phyloP scores from a whole-genome alignment of 176 grass and related monocot genomes.

The Chloris gayana region DNA sequence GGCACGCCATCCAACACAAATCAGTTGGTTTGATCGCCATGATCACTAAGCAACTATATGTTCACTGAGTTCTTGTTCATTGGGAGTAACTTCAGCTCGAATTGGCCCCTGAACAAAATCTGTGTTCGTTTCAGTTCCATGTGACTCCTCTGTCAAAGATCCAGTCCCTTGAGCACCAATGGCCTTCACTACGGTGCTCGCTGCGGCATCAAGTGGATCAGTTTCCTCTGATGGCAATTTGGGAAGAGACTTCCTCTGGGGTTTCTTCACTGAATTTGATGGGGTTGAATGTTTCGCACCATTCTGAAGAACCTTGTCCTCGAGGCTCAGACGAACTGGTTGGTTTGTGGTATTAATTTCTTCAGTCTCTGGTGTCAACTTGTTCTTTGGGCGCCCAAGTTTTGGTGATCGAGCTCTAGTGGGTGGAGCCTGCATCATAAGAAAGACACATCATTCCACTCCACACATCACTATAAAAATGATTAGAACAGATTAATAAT shows the following conservation, averaged over 20 bases:
- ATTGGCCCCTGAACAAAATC: constrained; percentile 3
- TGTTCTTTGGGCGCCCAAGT: constrained; percentile 65
- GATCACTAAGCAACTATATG: constrained; percentile 22
- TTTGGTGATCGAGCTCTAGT: constrained; percentile 70
- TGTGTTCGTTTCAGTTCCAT: constrained; percentile 19
- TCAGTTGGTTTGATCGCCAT: constrained; percentile 9
- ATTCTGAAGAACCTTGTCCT: constrained; percentile 54
- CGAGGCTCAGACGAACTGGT: constrained; percentile 37
- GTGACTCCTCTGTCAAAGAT: constrained; percentile 9
- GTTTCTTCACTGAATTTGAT: constrained; percentile 46
- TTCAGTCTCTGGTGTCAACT: constrained; percentile 36
- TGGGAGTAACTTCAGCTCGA: constrained; percentile 1
- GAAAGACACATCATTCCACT: background rate
- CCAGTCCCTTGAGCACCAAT: constrained; percentile 22
- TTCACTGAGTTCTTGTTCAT: constrained; percentile 28
- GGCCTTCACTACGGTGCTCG: background rate
- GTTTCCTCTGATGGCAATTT: constrained; percentile 59
- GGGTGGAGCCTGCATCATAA: constrained; percentile 48
- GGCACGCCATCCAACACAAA: constrained; percentile 42
- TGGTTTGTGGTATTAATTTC: constrained; percentile 33
- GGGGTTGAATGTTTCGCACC: constrained; percentile 32
- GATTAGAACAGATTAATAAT: background rate
- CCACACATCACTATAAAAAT: constrained; percentile 5
- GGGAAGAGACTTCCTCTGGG: constrained; percentile 59
- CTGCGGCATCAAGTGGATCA: constrained; percentile 13